These are phyloP conservation scores for apple (Malus domestica) DNA, from an alignment of 306 rosid genomes.

Conservation along the genomic window ASM211411v1 NC_041795.1:10151501-10152000, in stretches of 20 bases:
- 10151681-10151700: conserved; percentile 78
- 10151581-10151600: not conserved
- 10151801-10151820: conserved; percentile 58
- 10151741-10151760: conserved; percentile 62
- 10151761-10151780: conserved; percentile 56
- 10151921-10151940: conserved; percentile 49
- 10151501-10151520: not conserved
- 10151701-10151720: conserved; percentile 76
- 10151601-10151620: not conserved
- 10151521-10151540: not conserved
- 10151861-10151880: not conserved
- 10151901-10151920: conserved; percentile 39
- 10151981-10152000: conserved; percentile 56
- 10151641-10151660: conserved; percentile 63
- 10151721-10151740: conserved; percentile 75
- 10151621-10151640: conserved; percentile 77
- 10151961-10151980: conserved; percentile 83
- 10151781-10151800: conserved; percentile 46
- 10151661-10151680: conserved; percentile 70
- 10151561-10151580: not conserved
- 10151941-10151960: conserved; percentile 84
- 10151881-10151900: not conserved
- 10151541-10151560: not conserved
- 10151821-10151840: conserved; percentile 34
- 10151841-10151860: not conserved